Base-by-base conservation (phyloP, 2,329 filamentous ascomycete genomes). In the Talaromyces marneffei region DNA sequence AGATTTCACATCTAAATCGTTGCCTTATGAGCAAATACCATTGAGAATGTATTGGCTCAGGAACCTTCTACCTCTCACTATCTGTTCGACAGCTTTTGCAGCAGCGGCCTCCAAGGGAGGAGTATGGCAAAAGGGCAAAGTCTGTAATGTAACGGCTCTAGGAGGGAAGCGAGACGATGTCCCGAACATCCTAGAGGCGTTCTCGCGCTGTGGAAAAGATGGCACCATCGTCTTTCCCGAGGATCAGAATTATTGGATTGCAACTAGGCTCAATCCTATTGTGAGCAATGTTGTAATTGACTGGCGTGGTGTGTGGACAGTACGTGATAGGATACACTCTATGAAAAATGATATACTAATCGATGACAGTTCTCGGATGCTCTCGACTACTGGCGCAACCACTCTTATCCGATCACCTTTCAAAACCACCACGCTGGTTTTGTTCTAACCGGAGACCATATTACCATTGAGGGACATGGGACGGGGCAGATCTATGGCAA, bases 381-480 rank as follows among this genome's bases (percentile, higher is more conserved):
- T 66, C 70, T 84, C n/a, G 68, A 70, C 18, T 83, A 84, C 69
- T 85, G 82, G 82, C 75, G 82, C 56, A 77, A 79, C 50, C 80
- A 83, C 63, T 78, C 79, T 0, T 85, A 83, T 64, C 78, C 75
- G 7, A 75, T 85, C 35, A 70, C 72, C 3, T 85, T 84, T 64
- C 82, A 85, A 66, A 84, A 85, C 65, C 83, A 84, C 64, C 71
- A 70, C n/a, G 82, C 82, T 0, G 78, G 79, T 16, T 82, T 85
- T 62, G 65, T 84, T 18, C 71, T 85, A 48, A 78, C 77, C 0
- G 82, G 82, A 7, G 72, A 78, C 20, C 68, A 76, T 18, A 84
- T 85, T 61, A 72, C 68, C 16, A 83, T 85, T 64, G 71, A 83
- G 65, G 82, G 82, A 10, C 74, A 80, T 61, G 75, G 75, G 0